Base-by-base conservation (phyloP, 2,329 filamentous ascomycete species). In the Diaporthe sp. region DNA sequence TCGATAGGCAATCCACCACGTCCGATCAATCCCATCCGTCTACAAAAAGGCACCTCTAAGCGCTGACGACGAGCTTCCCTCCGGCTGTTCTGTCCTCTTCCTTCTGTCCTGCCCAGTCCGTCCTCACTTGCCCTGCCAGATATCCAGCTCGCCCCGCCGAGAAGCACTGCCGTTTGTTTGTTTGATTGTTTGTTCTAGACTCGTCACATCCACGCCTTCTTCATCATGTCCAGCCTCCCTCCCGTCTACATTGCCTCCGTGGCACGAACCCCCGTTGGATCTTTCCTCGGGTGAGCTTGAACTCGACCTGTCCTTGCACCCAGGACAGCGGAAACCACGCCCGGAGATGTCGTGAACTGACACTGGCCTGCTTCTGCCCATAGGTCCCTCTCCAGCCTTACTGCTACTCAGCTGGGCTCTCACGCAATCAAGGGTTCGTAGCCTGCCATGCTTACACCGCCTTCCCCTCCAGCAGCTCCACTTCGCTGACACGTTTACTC, bases 171-270 rank as follows among this genome's bases (percentile, higher is more conserved):
- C 71, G 25, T 54, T 25, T 30, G 5, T 45, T 45, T 38, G 22
- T 60, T 60, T 60, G 57, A 19, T 52, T 38, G 40, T 40, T 52
- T 38, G 45, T 38, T 47, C 17, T 33, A 38, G 70, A 64, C 72
- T 69, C n/a, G 15, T 38, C 74, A 58, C 54, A 70, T 28, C 25
- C 61, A 47, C 22, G 58, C 40, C 12, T 47, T 19, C 76, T 77
- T 72, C 86, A 91, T 80, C 76, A 97, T 97, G 94, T 89, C 95
- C 83, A 91, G 91, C 79, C 90, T 96, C 77, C 93, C 95, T 78
- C 90, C 95, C 75, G 96, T 99, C 78, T 99, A 99, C 88, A 98
- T 99, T 82, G 95, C 98, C 82, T 97, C 97, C 75, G 93, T 92
- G 78, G 94, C 92, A 81, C 92, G 96, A 86, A 99, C 97, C 78